Percentiles rank a stretch among this genome's conserved stretches.
phyloP scores from a whole-genome alignment of 2,329 filamentous ascomycete species.

The Alternaria infectoria region DNA sequence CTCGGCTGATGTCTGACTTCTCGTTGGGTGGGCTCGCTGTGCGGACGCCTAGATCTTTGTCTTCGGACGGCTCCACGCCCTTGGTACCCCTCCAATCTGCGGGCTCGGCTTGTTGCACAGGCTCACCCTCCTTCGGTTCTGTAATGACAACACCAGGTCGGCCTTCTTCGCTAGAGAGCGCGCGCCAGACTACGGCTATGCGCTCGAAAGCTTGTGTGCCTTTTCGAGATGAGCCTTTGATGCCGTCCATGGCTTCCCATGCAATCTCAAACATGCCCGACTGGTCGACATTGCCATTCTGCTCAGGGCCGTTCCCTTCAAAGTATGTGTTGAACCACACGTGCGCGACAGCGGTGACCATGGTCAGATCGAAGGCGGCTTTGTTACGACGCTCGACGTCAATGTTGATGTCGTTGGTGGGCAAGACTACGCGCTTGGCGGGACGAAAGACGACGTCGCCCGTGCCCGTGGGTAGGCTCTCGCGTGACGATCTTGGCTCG shows the following conservation, averaged over 20 bases:
- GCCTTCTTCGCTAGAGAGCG: slow-evolving; percentile 43
- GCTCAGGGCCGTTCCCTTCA: slow-evolving; percentile 78
- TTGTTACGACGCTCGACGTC: slow-evolving; percentile 86
- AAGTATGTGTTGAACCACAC: slow-evolving; percentile 98
- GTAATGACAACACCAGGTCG: slow-evolving; percentile 58
- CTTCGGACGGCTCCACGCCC: slow-evolving; percentile 51
- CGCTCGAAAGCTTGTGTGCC: slow-evolving; percentile 82
- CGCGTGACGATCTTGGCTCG: slow-evolving; percentile 23
- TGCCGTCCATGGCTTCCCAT: slow-evolving; percentile 88
- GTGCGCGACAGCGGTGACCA: slow-evolving; percentile 92
- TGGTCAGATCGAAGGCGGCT: slow-evolving; percentile 75
- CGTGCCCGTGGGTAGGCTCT: slow-evolving; percentile 58
- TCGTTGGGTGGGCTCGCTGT: slow-evolving; percentile 63
- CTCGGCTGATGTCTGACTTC: slow-evolving; percentile 72
- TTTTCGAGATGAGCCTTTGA: slow-evolving; percentile 86
- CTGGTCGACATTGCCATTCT: slow-evolving; percentile 68
- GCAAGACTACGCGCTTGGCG: slow-evolving; percentile 68
- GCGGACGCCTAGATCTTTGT: slow-evolving; percentile 72
- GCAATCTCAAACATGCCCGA: slow-evolving; percentile 74
- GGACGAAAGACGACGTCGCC: slow-evolving; percentile 83
- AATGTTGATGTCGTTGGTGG: slow-evolving; percentile 87
- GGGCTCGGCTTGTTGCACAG: slow-evolving; percentile 71
- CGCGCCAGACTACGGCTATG: slow-evolving; percentile 83
- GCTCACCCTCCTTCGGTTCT: slow-evolving; percentile 70
- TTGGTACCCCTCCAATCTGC: slow-evolving; percentile 76